Evolutionary conservation across 495 filamentous ascomycete genomes (phyloP).

Genomic region (Aspergillus steynii): DNA sequence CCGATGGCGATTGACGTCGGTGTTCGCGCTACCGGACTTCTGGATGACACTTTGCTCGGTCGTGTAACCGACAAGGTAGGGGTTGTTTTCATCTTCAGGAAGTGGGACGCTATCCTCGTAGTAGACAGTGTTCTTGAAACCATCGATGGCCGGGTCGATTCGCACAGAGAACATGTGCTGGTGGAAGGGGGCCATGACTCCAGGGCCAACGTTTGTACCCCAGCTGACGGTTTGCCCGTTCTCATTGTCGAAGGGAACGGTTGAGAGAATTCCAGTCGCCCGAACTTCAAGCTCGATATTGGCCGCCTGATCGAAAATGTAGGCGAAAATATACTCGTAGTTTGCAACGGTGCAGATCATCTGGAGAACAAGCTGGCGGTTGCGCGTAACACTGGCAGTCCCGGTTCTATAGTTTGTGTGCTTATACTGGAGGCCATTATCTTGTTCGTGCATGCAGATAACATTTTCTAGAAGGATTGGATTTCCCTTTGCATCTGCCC

Average conservation of each 20-base stretch:
- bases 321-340: slow-evolving; percentile 84
- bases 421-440: slow-evolving; percentile 64
- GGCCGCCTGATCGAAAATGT: slow-evolving; percentile 82
- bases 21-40: slow-evolving; percentile 62
- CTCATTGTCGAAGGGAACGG: slow-evolving; percentile 69
- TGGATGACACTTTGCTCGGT: slow-evolving; percentile 60
- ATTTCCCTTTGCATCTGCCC: slow-evolving; percentile 57
- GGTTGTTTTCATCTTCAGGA: slow-evolving; percentile 73
- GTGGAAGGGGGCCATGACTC: slow-evolving; percentile 76
- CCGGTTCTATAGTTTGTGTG: slow-evolving; percentile 67
- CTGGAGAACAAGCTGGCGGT: slow-evolving; percentile 65
- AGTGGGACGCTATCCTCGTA: slow-evolving; percentile 73
- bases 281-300: slow-evolving; percentile 78
- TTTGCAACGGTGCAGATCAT: slow-evolving; percentile 79
- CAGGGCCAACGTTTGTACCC: slow-evolving; percentile 85
- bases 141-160: slow-evolving; percentile 80
- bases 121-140: slow-evolving; percentile 66
- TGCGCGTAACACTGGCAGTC: slow-evolving; percentile 59
- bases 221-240: slow-evolving; percentile 62
- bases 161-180: slow-evolving; percentile 92
- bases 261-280: slow-evolving; percentile 84
- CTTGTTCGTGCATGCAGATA: slow-evolving; percentile 69
- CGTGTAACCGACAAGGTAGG: slow-evolving; percentile 75
- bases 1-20: slow-evolving; percentile 62
- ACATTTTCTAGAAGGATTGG: slow-evolving; percentile 57